Evolutionary conservation across 441 rosid species (phyloP).

Genomic region (Corymbia calophylla): DNA sequence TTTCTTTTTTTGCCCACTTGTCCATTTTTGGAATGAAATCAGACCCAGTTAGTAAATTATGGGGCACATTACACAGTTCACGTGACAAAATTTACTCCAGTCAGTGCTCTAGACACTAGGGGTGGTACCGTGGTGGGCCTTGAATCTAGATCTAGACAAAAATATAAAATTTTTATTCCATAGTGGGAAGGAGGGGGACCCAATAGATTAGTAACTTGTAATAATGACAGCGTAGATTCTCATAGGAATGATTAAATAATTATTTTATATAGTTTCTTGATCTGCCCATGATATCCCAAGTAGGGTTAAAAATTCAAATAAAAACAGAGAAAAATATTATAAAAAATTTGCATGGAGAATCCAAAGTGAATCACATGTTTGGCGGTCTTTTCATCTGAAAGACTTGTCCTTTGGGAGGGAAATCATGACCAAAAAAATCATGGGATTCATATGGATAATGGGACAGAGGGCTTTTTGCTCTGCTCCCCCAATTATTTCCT

Average conservation of each 20-base stretch:
- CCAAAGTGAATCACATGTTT: background rate
- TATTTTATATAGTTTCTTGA: background rate
- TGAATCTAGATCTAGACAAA: background rate
- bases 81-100: background rate
- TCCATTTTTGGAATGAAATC: background rate
- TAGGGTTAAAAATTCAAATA: background rate
- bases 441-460: background rate
- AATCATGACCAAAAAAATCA: background rate
- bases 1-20: background rate
- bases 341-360: background rate
- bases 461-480: background rate
- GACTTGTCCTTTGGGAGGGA: background rate
- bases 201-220: background rate
- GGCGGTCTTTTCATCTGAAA: background rate
- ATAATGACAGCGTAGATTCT: background rate
- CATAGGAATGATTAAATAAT: background rate
- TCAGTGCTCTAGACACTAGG: background rate
- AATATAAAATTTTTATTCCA: background rate
- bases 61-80: background rate
- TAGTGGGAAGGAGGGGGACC: background rate
- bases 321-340: background rate
- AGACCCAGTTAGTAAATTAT: background rate
- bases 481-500: background rate
- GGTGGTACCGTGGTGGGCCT: background rate
- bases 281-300: background rate